Evolutionary conservation across 2,329 filamentous ascomycete species (phyloP).

Genomic region (Talaromyces albobiverticillius): DNA sequence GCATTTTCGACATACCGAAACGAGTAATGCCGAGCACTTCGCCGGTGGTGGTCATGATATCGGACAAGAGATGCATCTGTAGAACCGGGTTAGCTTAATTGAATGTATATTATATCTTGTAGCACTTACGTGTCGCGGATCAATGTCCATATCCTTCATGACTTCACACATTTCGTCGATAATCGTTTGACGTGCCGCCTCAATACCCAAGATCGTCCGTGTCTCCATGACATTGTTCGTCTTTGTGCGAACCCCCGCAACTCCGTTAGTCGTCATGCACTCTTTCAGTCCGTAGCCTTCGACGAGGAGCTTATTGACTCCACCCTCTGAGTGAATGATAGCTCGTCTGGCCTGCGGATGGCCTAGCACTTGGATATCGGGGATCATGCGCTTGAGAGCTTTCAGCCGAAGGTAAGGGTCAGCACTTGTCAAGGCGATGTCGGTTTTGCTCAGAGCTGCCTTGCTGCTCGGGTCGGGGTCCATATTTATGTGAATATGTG

Average conservation of each 20-base stretch:
- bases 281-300: slow-evolving; percentile 88
- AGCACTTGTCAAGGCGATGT: slow-evolving; percentile 40
- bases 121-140: slow-evolving; percentile 77
- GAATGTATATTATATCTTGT: background rate
- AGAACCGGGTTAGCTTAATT: background rate
- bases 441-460: slow-evolving; percentile 37
- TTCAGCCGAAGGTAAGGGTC: slow-evolving; percentile 65
- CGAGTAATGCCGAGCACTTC: slow-evolving; percentile 95
- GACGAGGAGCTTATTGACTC: slow-evolving; percentile 71
- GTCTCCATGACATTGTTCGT: slow-evolving; percentile 92
- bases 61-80: slow-evolving; percentile 74
- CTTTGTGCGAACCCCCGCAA: slow-evolving; percentile 70
- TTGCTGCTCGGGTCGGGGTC: slow-evolving; percentile 42
- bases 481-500: slow-evolving; percentile 71
- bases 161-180: slow-evolving; percentile 82
- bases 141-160: slow-evolving; percentile 93
- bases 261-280: slow-evolving; percentile 92
- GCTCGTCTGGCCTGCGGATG: slow-evolving; percentile 82
- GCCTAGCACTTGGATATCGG: slow-evolving; percentile 81
- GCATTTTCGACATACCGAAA: slow-evolving; percentile 94
- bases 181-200: slow-evolving; percentile 87
- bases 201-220: slow-evolving; percentile 83
- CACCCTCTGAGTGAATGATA: slow-evolving; percentile 80
- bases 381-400: slow-evolving; percentile 76
- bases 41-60: slow-evolving; percentile 99